Evolutionary conservation across 257 asterid species (phyloP), one percentile per base, ranked within the genome.

Genomic region (Craterostigma plantagineum): DNA sequence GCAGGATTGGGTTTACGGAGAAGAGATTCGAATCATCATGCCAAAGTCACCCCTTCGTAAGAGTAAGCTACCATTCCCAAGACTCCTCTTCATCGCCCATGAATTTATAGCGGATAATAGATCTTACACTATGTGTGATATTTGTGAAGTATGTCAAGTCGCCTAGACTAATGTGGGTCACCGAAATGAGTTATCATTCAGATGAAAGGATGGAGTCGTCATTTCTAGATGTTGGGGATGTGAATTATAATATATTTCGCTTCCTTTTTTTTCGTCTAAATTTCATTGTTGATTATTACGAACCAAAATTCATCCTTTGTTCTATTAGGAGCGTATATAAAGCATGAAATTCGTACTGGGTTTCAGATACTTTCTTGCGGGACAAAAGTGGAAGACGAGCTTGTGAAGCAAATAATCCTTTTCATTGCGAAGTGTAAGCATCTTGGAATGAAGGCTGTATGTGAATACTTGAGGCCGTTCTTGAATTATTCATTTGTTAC

Each of bases 391-490:
- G 83, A 83, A 42, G 43, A 63, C 15, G 92, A 70, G 64, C 94
- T 90, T 38, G 75, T 75, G 67, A 80, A 64, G 49, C 94, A 79
- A 75, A 85, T 83, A 53, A 54, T 62, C 56, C 16, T 65, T 16
- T 79, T 82, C 50, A 44, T 83, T 47, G 59, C 56, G 61, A 78
- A 79, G 77, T 70, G 70, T 55, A 83, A 63, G 56, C 71, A 72
- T 49, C 54, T 69, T 16, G 81, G 92, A 55, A 67, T 67, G 72
- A 64, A 61, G 46, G 69, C 72, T 13, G 79, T 77, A 57, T 79
- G 91, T 72, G 84, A 79, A n/a, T 83, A 76, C 65, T 45, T 90
- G 70, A 58, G 66, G 51, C 92, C 95, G 59, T 72, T 90, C 63
- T 53, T 90, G 55, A 83, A 77, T 60, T 70, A 66, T 75, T 65